Conservation (phyloP, 2,329 filamentous ascomycete species). For the Sporothrix curviconia region DNA sequence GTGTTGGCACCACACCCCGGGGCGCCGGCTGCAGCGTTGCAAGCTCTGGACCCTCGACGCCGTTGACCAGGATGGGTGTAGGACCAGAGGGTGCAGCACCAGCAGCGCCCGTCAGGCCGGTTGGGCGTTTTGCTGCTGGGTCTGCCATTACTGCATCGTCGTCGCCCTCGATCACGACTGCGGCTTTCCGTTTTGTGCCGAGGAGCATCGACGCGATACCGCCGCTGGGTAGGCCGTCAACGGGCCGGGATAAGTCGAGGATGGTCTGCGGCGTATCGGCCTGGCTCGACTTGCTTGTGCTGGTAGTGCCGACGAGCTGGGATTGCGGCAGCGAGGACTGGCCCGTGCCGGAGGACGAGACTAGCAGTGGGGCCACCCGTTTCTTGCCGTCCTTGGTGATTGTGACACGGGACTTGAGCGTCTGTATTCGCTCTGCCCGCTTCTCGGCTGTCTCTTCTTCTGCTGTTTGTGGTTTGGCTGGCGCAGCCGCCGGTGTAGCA, state of each 20-base stretch:
- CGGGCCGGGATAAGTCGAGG: slow-evolving; percentile 86
- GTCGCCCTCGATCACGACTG: slow-evolving; percentile 67
- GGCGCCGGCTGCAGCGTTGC: slow-evolving; percentile 56
- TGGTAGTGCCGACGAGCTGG: slow-evolving; percentile 68
- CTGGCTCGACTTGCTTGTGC: slow-evolving; percentile 54
- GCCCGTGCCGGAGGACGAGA: slow-evolving; percentile 81
- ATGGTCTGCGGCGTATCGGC: slow-evolving; percentile 73
- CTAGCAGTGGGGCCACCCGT: slow-evolving; percentile 81
- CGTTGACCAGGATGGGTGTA: slow-evolving; percentile 64
- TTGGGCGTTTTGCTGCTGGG: neutral
- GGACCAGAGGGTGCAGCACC: slow-evolving; percentile 38
- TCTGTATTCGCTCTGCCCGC: slow-evolving; percentile 46
- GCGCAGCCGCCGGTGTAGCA: neutral
- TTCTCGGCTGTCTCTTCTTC: slow-evolving; percentile 47
- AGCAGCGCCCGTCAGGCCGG: neutral
- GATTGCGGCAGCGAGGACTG: slow-evolving; percentile 85
- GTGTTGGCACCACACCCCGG: slow-evolving; percentile 59
- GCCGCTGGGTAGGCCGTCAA: slow-evolving; percentile 84
- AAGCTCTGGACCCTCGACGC: slow-evolving; percentile 69
- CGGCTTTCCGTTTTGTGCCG: slow-evolving; percentile 85
- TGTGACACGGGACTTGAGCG: slow-evolving; percentile 83
- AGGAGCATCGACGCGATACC: slow-evolving; percentile 79
- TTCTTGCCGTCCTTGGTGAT: slow-evolving; percentile 97
- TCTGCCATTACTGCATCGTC: slow-evolving; percentile 49
- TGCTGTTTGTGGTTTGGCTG: slow-evolving; percentile 18